Percentiles rank a stretch among this genome's conserved stretches.
phyloP scores from a whole-genome alignment of 257 asterid genomes.

The Datura wrightii region DNA sequence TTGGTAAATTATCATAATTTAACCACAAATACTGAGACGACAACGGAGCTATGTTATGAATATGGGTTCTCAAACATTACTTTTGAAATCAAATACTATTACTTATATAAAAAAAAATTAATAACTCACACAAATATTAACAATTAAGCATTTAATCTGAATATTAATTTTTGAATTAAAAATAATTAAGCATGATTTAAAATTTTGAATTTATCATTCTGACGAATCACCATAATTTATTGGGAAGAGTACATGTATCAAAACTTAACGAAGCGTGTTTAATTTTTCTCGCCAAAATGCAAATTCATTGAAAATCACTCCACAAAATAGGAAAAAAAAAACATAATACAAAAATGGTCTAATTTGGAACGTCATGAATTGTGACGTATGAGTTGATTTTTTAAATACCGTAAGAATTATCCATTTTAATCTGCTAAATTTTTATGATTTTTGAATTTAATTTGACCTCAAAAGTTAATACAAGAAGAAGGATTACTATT shows the following conservation, averaged over 20 bases:
- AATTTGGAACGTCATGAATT: conserved; percentile 13
- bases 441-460: no score
- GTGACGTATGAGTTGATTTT: conserved; percentile 12
- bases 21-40: no score
- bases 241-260: background rate
- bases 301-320: background rate
- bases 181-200: background rate
- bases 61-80: no score
- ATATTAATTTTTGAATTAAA: no score
- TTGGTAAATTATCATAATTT: no score
- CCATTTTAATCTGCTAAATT: background rate
- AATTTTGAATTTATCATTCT: background rate
- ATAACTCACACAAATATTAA: no score
- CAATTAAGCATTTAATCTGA: no score
- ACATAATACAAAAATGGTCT: background rate
- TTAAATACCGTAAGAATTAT: background rate
- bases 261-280: background rate
- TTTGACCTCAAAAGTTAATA: no score
- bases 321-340: background rate
- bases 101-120: no score
- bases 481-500: no score
- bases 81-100: background rate
- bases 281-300: conserved; percentile 3
- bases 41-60: background rate
- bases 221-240: background rate